phyloP scores from a whole-genome alignment of 257 asterid genomes.

The Agastache rugosa region DNA sequence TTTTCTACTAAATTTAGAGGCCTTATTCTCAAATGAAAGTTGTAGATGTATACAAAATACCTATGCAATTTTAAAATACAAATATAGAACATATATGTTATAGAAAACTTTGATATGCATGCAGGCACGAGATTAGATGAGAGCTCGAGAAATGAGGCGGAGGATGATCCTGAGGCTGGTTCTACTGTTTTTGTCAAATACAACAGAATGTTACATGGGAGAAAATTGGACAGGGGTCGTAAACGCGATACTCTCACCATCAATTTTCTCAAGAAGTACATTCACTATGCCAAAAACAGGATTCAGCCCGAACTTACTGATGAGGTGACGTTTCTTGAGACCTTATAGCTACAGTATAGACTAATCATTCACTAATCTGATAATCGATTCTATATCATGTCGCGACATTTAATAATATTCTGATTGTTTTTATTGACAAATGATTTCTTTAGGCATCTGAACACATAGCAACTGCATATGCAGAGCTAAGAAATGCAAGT shows the following conservation, averaged over 20 bases:
- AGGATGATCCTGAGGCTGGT: constrained; percentile 70
- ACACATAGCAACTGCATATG: constrained; percentile 88
- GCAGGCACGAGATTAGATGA: constrained; percentile 62
- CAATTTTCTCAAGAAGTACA: constrained; percentile 88
- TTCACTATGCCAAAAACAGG: constrained; percentile 86
- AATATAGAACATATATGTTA: background rate
- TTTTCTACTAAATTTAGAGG: constrained; percentile 24
- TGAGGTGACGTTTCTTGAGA: constrained; percentile 61
- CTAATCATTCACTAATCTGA: constrained; percentile 12
- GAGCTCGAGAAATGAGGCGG: constrained; percentile 57
- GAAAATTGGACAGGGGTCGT: constrained; percentile 55
- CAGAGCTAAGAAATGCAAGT: constrained; percentile 90
- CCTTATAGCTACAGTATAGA: background rate
- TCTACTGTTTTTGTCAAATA: constrained; percentile 78
- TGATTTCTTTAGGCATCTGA: constrained; percentile 77
- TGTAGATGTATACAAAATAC: too few relatives aligned
- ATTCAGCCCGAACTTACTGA: constrained; percentile 94
- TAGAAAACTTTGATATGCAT: constrained; percentile 28
- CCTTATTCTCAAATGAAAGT: constrained; percentile 19
- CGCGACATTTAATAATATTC: constrained; percentile 2
- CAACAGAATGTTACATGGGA: constrained; percentile 88
- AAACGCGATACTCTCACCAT: constrained; percentile 82
- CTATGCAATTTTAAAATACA: background rate
- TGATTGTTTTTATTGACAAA: constrained; percentile 31
- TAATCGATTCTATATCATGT: constrained; percentile 17